These are phyloP conservation scores for Mycena citricolor DNA, from an alignment of 1,284 basidiomycete genomes.

Conservation along the genomic window DNA sequence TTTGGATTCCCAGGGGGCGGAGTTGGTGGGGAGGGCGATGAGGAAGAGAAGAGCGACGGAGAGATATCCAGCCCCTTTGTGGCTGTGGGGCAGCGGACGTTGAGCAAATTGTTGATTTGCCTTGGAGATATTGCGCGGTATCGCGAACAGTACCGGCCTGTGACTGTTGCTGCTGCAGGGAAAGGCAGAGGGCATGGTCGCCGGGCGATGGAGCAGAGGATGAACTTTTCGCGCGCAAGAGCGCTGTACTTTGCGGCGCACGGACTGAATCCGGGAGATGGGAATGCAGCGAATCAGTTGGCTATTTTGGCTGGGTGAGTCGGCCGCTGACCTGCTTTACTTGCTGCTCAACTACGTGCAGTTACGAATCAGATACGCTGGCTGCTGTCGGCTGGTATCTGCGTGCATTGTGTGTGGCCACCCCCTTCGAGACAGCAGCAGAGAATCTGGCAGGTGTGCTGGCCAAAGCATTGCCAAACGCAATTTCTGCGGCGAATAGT, in stretches of 20 bases:
- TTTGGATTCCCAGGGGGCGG: slow-evolving; percentile 59
- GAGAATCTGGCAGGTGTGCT: slow-evolving; percentile 82
- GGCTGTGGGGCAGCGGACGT: slow-evolving; percentile 60
- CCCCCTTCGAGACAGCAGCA: slow-evolving; percentile 85
- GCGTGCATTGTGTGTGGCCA: slow-evolving; percentile 83
- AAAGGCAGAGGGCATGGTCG: no score
- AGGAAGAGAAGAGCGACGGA: no score
- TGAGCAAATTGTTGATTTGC: slow-evolving; percentile 89
- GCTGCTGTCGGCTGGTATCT: slow-evolving; percentile 55
- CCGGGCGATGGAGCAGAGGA: slow-evolving; percentile 47
- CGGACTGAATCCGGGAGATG: slow-evolving; percentile 74
- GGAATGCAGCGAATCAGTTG: slow-evolving; percentile 93
- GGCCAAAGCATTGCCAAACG: slow-evolving; percentile 49
- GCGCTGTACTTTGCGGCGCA: slow-evolving; percentile 85
- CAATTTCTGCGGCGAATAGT: not conserved
- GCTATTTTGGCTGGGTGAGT: slow-evolving; percentile 86
- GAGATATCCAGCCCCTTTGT: slow-evolving; percentile 44
- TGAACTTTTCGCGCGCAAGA: slow-evolving; percentile 75
- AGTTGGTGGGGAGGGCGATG: slow-evolving; percentile 33
- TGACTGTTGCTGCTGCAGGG: not conserved
- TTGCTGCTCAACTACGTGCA: not conserved
- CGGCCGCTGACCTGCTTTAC: no score
- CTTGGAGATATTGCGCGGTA: slow-evolving; percentile 95
- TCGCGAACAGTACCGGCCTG: slow-evolving; percentile 76
- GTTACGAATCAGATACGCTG: slow-evolving; percentile 20